Base-by-base conservation (phyloP, 208 protist genomes). In the Wallacemonas rigidus region DNA sequence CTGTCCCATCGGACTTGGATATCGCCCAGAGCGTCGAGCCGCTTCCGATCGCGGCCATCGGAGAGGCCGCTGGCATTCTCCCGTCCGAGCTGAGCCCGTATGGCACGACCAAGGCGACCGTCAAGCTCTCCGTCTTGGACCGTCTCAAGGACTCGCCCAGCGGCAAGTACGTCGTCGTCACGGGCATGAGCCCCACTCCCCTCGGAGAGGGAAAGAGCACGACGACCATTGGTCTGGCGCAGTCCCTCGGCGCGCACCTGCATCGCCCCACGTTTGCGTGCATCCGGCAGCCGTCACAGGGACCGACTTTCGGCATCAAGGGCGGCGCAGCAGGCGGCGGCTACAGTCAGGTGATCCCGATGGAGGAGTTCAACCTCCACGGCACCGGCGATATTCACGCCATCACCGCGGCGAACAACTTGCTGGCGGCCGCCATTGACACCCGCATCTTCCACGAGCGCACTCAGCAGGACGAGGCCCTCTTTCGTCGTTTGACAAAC, bases 341-440 rank as follows among this genome's bases (percentile, higher is more conserved):
- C 12, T 99, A 99, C 77, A 95, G 97, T 56, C 98, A 99, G 82
- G 90, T 96, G n/a, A 95, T 98, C 63, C 95, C 97, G 8, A 98
- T 98, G 96, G 95, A 98, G 73, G 98, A 99, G 67, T 99, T 99
- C 80, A 99, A 99, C 85, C 84, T 99, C 15, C 98, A 99, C 81
- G 88, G 98, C 51, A 99, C 98, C 3, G 98, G 98, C 14, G 98
- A 99, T 82, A 99, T 99, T 71, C 98, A 99, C 82, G 98, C 98
- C 45, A 99, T 99, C 77, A 97, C 95, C 9, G 98, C 98, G 2
- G 98, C 98, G 5, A 98, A 99, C 83, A 99, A 99, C 69, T 80
- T 99, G 48, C 85, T 97, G 35, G 98, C 98, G 3, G 98, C 98
- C 7, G 98, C 98, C 39, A 97, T 99, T 55, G 98, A 99, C 78